Evolutionary conservation across 2,329 filamentous ascomycete species (phyloP), one percentile per base, ranked within the genome.

Genomic region (Balansia obtecta): DNA sequence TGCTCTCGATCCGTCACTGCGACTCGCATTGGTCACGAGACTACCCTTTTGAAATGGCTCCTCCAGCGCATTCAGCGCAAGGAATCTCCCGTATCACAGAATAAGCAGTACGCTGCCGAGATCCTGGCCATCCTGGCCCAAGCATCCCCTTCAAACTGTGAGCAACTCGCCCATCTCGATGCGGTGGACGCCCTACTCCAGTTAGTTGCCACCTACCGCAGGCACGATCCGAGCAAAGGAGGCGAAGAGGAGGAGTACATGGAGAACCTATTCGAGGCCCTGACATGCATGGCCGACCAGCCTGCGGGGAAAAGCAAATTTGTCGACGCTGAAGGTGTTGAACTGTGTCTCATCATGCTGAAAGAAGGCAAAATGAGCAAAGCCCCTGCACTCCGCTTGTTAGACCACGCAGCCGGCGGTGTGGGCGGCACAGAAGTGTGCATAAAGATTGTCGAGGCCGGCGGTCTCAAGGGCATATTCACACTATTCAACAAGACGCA

Each of bases 81-180:
- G 47, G 88, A 95, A 63, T 71, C 70, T 4, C 71, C 74, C 0
- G 79, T 94, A 1, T 76, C 80, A 5, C 93, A 98, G 63, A 98
- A 98, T 64, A 95, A 93, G 64, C 91, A 96, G 64, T 98, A 97
- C 64, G 80, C 89, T 0, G 88, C 91, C 15, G 93, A 98, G 67
- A 80, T 97, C 8, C 73, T 98, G 2, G 89, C 91, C 12, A 93
- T 98, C 50, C 71, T 98, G 9, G 75, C 91, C 16, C 90, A 96
- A 65, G 81, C 82, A 1, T 88, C 86, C 3, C 56, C 76, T 0
- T 67, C 76, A 38, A 89, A 88, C 59, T 73, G 86, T 43, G 69
- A 69, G 20, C 75, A 75, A 45, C 71, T 95, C 5, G 77, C 79
- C 38, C 66, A 71, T 30, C 68, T 84, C 1, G 83, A 95, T 54